Base-by-base conservation (phyloP, 1,284 basidiomycete genomes). In the Tilletia horrida region DNA sequence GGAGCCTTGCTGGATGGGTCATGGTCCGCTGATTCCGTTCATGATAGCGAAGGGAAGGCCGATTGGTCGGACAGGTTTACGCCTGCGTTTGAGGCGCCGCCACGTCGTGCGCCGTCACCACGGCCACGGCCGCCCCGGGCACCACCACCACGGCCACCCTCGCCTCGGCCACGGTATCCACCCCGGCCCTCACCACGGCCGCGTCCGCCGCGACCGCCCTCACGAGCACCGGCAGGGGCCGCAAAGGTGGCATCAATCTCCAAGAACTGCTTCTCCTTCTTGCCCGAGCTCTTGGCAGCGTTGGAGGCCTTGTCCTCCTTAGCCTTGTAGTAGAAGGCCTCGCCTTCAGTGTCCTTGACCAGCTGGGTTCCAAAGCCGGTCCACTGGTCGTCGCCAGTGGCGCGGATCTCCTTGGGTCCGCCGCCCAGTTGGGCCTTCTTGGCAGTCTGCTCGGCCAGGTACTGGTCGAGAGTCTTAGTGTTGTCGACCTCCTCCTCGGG, bases 401-500 rank as follows among this genome's bases (percentile, higher is more conserved):
- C 66, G 67, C 74, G 70, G 43, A 71, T 72, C 52, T 62, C 70
- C 67, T 74, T 72, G 71, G 70, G 68, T 66, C 62, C 69, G 11
- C 35, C 35, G 66, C 71, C 73, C 65, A 81, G 69, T 67, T 71
- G 67, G 71, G 77, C 73, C 65, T 74, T 73, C 77, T 81, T 79
- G 66, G 73, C 76, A 77, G 86, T 88, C 83, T 89, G 85, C 83
- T 90, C 86, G 71, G 89, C 88, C 69, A 89, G 85, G 83, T 92
- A 93, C 82, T 93, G 88, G 64, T 92, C 91, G 65, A 79, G 75
- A 48, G 91, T 92, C 76, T 92, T 86, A 52, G 92, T 94, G 84
- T 93, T 92, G 85, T 96, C 93, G 83, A 93, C 92, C 83, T 94
- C 92, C 83, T 96, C 93, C 87, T 89, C 74, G 69, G 83, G 79